phyloP scores from a whole-genome alignment of 768 basidiomycete species.

The Calocera cornea region DNA sequence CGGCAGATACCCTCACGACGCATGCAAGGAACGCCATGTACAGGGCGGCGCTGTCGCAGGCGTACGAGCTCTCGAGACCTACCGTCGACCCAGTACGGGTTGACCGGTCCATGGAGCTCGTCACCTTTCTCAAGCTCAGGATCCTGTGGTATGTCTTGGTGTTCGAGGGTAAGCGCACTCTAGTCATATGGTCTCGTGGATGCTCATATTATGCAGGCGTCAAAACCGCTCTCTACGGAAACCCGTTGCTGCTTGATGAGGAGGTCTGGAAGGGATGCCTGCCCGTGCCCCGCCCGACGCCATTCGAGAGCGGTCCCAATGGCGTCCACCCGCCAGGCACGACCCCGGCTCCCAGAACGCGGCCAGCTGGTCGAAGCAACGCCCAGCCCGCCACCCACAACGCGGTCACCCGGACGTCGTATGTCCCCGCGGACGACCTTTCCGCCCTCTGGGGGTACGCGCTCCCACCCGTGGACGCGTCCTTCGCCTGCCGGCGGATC shows the following conservation, averaged over 20 bases:
- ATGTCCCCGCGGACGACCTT: conserved; percentile 16
- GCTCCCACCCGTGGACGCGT: conserved; percentile 58
- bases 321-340: conserved; percentile 18
- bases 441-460: conserved; percentile 20
- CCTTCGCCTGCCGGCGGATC: conserved; percentile 61
- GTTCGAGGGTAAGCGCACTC: conserved; percentile 40
- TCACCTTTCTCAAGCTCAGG: conserved; percentile 49
- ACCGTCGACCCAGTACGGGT: conserved; percentile 34
- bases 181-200: neutral
- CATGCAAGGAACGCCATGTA: conserved; percentile 47
- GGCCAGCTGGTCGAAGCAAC: conserved; percentile 34
- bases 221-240: conserved; percentile 6
- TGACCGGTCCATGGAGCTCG: conserved; percentile 42
- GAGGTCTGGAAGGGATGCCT: neutral
- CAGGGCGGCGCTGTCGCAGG: conserved; percentile 71
- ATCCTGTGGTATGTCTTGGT: conserved; percentile 84
- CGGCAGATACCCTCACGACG: neutral
- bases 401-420: conserved; percentile 12
- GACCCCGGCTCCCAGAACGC: conserved; percentile 25
- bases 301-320: conserved; percentile 40
- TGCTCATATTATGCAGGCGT: conserved; percentile 44
- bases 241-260: neutral
- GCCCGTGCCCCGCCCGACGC: conserved; percentile 29
- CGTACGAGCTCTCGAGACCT: conserved; percentile 55
- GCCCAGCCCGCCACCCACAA: conserved; percentile 40